A percentile compares a stretch with the other conserved stretches of the same genome.
Conservation (phyloP, 768 basidiomycete species). For the Boletales sp. region DNA sequence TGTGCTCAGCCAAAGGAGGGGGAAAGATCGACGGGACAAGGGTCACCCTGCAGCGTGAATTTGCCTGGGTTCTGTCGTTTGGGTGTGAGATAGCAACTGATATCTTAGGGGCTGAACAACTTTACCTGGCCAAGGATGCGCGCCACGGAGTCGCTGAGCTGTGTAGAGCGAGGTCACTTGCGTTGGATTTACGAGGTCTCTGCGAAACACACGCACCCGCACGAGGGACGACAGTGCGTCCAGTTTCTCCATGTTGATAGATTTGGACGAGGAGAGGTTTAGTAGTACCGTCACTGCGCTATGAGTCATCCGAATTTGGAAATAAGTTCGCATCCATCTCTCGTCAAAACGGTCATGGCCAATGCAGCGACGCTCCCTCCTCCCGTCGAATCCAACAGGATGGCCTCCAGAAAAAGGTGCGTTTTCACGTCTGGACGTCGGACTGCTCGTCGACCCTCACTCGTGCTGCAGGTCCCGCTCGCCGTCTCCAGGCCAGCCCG, state of each 20-base stretch:
- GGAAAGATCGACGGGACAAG: background rate
- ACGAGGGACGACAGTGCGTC: slow-evolving; percentile 51
- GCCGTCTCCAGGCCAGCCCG: slow-evolving; percentile 32
- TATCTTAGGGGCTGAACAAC: background rate
- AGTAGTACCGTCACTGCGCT: too few species aligned
- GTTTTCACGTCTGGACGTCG: background rate
- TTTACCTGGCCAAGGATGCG: slow-evolving; percentile 74
- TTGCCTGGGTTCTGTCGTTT: slow-evolving; percentile 74
- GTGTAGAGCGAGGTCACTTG: background rate
- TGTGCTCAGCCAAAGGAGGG: background rate
- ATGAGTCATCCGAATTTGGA: too few species aligned
- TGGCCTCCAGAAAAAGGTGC: slow-evolving; percentile 48
- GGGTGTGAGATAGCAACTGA: background rate
- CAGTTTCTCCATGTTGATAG: slow-evolving; percentile 47
- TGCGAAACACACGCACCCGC: slow-evolving; percentile 37
- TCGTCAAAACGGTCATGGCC: too few species aligned
- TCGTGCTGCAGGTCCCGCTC: slow-evolving; percentile 44
- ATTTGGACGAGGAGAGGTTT: background rate
- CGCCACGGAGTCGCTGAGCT: slow-evolving; percentile 69
- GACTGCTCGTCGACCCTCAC: background rate
- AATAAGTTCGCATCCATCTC: too few species aligned
- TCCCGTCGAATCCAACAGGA: slow-evolving; percentile 12
- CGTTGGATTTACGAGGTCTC: background rate
- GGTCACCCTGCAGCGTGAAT: slow-evolving; percentile 79
- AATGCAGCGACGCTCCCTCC: too few species aligned